These are phyloP conservation scores for Alopecurus myosuroides DNA, from an alignment of 176 grass and related monocot species.

Conservation along the genomic window DNA sequence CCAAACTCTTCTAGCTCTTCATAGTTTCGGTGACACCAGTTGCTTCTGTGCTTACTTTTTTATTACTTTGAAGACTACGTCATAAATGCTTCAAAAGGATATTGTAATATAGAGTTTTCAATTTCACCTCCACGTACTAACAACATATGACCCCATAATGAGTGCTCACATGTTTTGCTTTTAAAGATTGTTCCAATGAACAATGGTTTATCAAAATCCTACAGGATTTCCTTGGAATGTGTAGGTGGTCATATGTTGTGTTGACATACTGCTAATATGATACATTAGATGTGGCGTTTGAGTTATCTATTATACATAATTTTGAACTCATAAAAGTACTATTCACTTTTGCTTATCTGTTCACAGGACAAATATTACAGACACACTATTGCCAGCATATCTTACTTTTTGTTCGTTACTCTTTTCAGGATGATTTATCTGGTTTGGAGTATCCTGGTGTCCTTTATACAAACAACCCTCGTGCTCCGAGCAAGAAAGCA, in stretches of 20 bases:
- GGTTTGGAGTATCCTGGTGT: constrained; percentile 55
- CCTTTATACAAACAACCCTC: constrained; percentile 38
- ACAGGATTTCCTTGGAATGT: not conserved
- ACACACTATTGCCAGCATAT: not conserved
- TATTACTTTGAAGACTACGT: not conserved
- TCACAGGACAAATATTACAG: not conserved
- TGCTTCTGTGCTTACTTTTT: not conserved
- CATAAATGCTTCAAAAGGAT: not conserved
- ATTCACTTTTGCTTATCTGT: constrained; percentile 6
- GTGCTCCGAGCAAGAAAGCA: constrained; percentile 30
- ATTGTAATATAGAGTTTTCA: not conserved
- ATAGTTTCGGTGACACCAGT: not conserved
- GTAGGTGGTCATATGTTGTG: not conserved
- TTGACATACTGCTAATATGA: not conserved
- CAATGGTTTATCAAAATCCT: not conserved
- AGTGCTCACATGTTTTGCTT: not conserved
- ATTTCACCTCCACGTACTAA: not conserved
- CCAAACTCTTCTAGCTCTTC: constrained; percentile 2
- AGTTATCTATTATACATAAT: not conserved
- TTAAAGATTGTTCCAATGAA: not conserved
- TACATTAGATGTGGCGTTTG: not conserved
- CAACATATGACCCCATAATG: not conserved
- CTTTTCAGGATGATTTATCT: constrained; percentile 57
- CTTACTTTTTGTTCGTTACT: constrained; percentile 4
- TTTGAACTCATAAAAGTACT: not conserved